Evolutionary conservation across 306 rosid species (phyloP).

Genomic region (Sicyos edulis): DNA sequence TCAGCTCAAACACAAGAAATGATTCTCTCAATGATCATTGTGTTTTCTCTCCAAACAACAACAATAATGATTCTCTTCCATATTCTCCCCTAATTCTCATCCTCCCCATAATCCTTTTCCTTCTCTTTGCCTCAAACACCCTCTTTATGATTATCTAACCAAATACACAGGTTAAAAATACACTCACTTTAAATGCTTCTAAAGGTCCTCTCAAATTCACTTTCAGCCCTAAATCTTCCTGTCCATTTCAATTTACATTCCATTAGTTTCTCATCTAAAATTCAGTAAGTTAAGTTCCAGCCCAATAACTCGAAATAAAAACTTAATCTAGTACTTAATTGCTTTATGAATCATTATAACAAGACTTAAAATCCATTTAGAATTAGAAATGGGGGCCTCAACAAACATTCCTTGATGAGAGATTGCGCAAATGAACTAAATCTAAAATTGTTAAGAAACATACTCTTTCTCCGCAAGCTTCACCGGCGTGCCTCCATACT

Average conservation of each 20-base stretch:
- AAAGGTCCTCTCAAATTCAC: background rate
- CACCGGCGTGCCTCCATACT: constrained; percentile 74
- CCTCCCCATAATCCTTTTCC: too few relatives aligned
- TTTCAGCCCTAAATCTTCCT: background rate
- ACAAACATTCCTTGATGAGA: too few relatives aligned
- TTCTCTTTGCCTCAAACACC: too few relatives aligned
- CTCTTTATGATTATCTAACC: background rate
- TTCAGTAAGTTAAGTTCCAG: background rate
- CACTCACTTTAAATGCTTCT: background rate
- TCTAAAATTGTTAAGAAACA: background rate
- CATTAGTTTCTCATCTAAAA: background rate
- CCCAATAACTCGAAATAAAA: background rate
- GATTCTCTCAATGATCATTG: too few relatives aligned
- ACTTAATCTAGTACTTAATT: background rate
- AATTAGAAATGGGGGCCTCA: background rate
- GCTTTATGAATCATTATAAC: too few relatives aligned
- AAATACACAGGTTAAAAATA: background rate
- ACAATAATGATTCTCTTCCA: too few relatives aligned
- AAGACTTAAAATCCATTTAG: background rate
- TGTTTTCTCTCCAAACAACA: too few relatives aligned
- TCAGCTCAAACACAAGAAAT: too few relatives aligned
- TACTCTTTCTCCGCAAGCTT: constrained; percentile 93
- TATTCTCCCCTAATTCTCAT: too few relatives aligned
- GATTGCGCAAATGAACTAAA: background rate
- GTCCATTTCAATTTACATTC: background rate